Evolutionary conservation across 108 stramenopile genomes (phyloP).

Genomic region (Nitzschia sp.): DNA sequence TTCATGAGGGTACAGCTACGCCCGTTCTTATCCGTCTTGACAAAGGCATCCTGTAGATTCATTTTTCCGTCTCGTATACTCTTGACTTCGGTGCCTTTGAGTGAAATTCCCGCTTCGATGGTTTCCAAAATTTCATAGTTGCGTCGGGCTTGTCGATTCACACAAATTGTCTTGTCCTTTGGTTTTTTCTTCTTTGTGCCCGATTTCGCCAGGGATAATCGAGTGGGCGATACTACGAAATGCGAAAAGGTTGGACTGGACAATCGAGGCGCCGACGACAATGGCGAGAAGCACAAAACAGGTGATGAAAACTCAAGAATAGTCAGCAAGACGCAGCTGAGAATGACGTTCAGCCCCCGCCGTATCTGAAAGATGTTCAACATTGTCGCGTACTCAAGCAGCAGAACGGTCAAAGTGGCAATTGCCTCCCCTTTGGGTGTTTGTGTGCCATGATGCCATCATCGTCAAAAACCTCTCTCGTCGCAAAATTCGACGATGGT

Average conservation of each 20-base stretch:
- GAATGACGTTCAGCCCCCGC: too few species aligned
- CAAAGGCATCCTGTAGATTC: constrained; percentile 80
- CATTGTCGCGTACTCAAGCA: too few species aligned
- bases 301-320: too few species aligned
- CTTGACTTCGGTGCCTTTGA: constrained; percentile 84
- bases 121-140: constrained; percentile 78
- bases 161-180: constrained; percentile 35
- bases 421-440: too few species aligned
- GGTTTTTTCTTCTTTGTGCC: constrained; percentile 53
- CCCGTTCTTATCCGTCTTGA: constrained; percentile 61
- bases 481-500: too few species aligned
- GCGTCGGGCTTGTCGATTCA: constrained; percentile 52
- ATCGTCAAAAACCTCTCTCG: too few species aligned
- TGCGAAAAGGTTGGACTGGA: too few species aligned
- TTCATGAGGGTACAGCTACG: constrained; percentile 66
- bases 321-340: not conserved
- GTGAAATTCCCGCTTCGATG: constrained; percentile 76
- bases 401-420: too few species aligned
- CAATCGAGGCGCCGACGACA: too few species aligned
- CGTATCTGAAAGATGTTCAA: too few species aligned
- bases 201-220: constrained; percentile 22
- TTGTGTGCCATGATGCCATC: too few species aligned
- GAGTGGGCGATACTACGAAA: not conserved
- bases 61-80: constrained; percentile 84
- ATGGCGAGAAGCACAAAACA: too few species aligned